Evolutionary conservation across 768 basidiomycete species (phyloP), one percentile per base, ranked within the genome.

Genomic region (Psilocybe tampanensis): DNA sequence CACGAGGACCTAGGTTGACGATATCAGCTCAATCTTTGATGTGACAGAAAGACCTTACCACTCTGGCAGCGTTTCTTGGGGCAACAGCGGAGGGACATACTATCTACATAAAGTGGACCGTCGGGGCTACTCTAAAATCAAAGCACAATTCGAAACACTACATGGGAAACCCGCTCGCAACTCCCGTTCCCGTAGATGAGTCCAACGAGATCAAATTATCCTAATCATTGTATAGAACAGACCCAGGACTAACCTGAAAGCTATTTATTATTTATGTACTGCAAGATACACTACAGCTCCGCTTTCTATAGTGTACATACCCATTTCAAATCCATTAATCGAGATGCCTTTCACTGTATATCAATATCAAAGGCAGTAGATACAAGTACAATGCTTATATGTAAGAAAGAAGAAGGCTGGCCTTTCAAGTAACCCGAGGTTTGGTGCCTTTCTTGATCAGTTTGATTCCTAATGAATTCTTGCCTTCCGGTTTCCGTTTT

Each of bases 61-160:
- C 54, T 83, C 86, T 2, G 91, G 89, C 18, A 83, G 85, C 54
- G 92, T 94, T 33, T 93, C 91, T 3, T 94, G 92, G 92, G 89
- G 85, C 12, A 84, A 83, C 55, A 79, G 76, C 34, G 83, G 84
- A 0, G 91, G 91, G 5, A 76, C 76, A 23, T 92, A 90, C 64
- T 92, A 86, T 64, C 65, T 92, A 58, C 91, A 93, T 61, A 83
- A 85, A 36, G 89, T 93, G 32, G 89, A 92, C 70, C 82, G 91
- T 41, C 76, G 76, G 58, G 86, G 87, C 17, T 91, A 92, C 64
- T 82, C 86, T 11, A 76, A 78, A 56, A 82, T 86, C 49, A 78
- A 76, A 52, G 74, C 80, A 64, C 72, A 77, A 55, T 86, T 87
- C 54, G 86, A 89, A 67, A 83, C 69, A 51, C 70, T 80, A 18